These are phyloP conservation scores for Erysimum cheiri DNA, from an alignment of 441 rosid genomes.

Conservation along the genomic window DNA sequence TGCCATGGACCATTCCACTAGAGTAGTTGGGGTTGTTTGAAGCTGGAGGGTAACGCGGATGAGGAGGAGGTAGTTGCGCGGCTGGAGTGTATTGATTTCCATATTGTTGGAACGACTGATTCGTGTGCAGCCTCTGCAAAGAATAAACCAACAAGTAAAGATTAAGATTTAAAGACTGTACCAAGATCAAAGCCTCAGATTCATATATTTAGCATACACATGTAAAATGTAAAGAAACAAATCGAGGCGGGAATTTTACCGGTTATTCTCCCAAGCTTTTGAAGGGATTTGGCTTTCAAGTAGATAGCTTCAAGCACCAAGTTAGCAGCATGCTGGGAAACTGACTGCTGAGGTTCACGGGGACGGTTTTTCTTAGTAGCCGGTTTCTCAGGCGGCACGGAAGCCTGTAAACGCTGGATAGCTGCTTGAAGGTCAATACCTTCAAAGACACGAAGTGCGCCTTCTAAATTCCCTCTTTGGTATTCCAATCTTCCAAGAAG, in stretches of 20 bases:
- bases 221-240: background rate
- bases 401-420: conserved; percentile 70
- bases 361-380: conserved; percentile 57
- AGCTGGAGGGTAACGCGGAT: conserved; percentile 56
- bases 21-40: conserved; percentile 53
- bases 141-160: conserved; percentile 35
- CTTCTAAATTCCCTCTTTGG: conserved; percentile 92
- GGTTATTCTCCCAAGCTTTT: conserved; percentile 77
- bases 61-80: conserved; percentile 55
- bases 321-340: conserved; percentile 81
- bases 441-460: conserved; percentile 90
- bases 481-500: conserved; percentile 93
- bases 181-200: background rate
- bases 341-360: conserved; percentile 55
- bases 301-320: conserved; percentile 88
- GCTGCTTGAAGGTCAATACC: conserved; percentile 95
- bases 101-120: conserved; percentile 55
- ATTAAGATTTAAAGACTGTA: conserved; percentile 17
- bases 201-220: background rate
- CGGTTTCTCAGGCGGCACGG: conserved; percentile 54
- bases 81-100: conserved; percentile 65
- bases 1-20: conserved; percentile 51
- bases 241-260: conserved; percentile 47
- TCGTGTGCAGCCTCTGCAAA: conserved; percentile 84
- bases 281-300: conserved; percentile 88